Evolutionary conservation across 768 basidiomycete species (phyloP).

Genomic region (Phaeolepiota aurea): DNA sequence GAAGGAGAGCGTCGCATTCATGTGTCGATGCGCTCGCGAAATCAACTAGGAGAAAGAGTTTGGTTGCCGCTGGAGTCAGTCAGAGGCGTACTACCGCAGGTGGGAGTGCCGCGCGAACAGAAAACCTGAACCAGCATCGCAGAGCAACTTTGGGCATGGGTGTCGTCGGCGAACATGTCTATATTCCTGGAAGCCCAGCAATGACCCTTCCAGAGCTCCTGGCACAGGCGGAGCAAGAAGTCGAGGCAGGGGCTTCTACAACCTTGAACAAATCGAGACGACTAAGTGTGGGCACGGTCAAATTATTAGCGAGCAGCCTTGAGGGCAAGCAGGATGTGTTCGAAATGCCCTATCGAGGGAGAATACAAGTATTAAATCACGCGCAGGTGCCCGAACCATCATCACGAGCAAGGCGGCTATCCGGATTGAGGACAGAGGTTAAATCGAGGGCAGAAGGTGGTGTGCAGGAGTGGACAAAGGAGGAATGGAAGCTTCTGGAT

Average conservation of each 20-base stretch:
- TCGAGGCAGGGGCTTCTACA: no score
- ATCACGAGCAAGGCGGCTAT: neutral
- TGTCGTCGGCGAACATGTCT: conserved; percentile 42
- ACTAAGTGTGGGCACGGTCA: no score
- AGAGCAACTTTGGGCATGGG: conserved; percentile 28
- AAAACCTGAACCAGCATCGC: no score
- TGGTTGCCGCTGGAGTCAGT: conserved; percentile 21
- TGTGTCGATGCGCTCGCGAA: conserved; percentile 22
- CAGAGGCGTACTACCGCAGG: no score
- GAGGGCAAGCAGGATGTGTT: no score
- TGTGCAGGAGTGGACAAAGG: conserved; percentile 58
- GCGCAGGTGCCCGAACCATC: neutral
- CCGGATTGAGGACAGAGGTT: conserved; percentile 4
- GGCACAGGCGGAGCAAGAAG: conserved; percentile 48
- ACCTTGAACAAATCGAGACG: no score
- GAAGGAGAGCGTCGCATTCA: conserved; percentile 22
- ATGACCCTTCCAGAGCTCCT: conserved; percentile 51
- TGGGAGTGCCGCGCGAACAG: no score
- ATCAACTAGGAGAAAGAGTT: conserved; percentile 24
- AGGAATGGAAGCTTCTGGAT: conserved; percentile 77
- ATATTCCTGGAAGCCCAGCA: conserved; percentile 44
- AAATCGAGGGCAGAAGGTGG: conserved; percentile 10
- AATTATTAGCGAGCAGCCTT: no score
- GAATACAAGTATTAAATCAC: conserved; percentile 6
- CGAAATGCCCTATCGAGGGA: no score